Base-by-base conservation (phyloP, 2,329 filamentous ascomycete species). In the Colletotrichum cuscutae region DNA sequence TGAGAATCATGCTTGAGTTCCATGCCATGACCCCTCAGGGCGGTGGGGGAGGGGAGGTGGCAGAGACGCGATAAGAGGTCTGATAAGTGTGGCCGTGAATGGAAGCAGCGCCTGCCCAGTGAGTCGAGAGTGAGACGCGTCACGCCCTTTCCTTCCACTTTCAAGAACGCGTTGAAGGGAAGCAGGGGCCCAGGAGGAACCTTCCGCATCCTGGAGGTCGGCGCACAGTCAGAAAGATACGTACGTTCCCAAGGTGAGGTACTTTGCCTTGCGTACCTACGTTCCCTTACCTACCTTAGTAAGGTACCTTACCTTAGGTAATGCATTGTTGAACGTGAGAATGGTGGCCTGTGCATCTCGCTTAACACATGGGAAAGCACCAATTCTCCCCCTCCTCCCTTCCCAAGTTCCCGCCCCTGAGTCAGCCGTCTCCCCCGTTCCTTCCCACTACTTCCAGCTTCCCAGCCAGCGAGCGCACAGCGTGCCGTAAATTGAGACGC, bases 401-500 rank as follows among this genome's bases (percentile, higher is more conserved):
- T 64, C 26, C 30, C 57, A n/a, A 9, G 32, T 24, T 35, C 9
- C n/a, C 58, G 24, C n/a, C 19, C 54, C 22, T 9, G 24, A 11
- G 11, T 4, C 24, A 15, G 15, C 32, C 19, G 12, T 42, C 32
- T 30, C 15, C 2, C 46, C 19, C 11, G 9, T n/a, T 26, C 67
- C 35, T 9, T 35, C 5, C 11, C 32, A 12, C 11, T 11, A 35
- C 32, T 35, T 42, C n/a, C 56, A 28, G 37, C 22, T 35, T 11
- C 11, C 19, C 54, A 35, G 32, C 30, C 30, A 30, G 30, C 9
- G 26, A 30, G 8, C 9, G 26, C 53, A 24, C 54, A 11, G 24
- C 22, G 28, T 30, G 35, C 32, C 26, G 53, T 67, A 72, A 72
- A 70, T 70, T 65, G 75, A 79, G 80, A 80, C 80, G 80, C 42